These are phyloP conservation scores for Heliamphora exappendiculata DNA, from an alignment of 148 eudicot species.

Conservation along the genomic window DNA sequence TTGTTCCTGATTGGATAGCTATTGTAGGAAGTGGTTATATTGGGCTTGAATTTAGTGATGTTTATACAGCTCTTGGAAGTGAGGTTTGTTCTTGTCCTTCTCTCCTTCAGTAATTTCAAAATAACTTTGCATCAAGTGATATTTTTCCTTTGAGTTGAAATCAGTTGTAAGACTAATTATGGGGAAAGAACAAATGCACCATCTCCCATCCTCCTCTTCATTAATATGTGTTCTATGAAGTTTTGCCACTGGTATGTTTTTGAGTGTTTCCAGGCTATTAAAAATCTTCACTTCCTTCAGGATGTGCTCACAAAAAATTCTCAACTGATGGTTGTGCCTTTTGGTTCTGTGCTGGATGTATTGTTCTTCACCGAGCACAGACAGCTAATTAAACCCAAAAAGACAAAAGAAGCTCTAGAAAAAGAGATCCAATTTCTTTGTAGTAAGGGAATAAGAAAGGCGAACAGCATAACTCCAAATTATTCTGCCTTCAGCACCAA, in stretches of 20 bases:
- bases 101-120: neutral
- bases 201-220: neutral
- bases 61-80: slow-evolving; percentile 99
- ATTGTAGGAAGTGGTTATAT: slow-evolving; percentile 99
- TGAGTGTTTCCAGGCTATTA: neutral
- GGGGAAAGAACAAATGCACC: neutral
- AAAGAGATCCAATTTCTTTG: too few species aligned
- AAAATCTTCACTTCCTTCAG: neutral
- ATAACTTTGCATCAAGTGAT: neutral
- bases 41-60: slow-evolving; percentile 99
- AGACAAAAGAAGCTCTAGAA: too few species aligned
- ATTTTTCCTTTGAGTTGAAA: neutral
- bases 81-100: slow-evolving; percentile 45
- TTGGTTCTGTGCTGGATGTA: neutral
- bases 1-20: slow-evolving; percentile 98
- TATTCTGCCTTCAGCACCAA: neutral
- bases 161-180: neutral
- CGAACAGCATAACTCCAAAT: neutral
- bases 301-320: neutral
- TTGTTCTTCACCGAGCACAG: too few species aligned
- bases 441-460: too few species aligned
- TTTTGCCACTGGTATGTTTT: neutral
- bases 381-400: too few species aligned
- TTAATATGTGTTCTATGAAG: neutral
- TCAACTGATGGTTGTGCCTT: neutral